Base-by-base conservation (phyloP, 345 rosid genomes). In the Melaleuca alternifolia region DNA sequence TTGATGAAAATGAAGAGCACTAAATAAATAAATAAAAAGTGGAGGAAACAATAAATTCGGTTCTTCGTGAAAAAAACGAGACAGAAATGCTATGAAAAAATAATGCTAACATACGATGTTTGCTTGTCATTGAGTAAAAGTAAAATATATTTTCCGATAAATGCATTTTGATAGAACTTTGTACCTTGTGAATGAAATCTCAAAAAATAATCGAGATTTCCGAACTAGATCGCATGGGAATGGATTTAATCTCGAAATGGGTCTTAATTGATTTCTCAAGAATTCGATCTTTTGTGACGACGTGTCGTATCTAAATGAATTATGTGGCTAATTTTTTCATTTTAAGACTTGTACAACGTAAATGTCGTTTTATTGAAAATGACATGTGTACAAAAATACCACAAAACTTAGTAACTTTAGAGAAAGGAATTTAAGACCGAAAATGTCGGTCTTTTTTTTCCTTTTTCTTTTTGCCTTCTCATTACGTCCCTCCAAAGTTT, bases 341-440 rank as follows among this genome's bases (percentile, higher is more conserved):
- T 0, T 0, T 54, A 0, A 30, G 1, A 37, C 2, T 18, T 18
- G 44, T 20, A 30, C 23, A 30, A 65, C 3, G 11, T n/a, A n/a
- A 59, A 59, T 14, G 77, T 65, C 23, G 77, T 33, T 65, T 65
- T 30, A 65, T 10, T 37, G 24, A 33, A 65, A 33, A 9, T 1
- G 44, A 65, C 44, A 65, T 41, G 16, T 16, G 77, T 16, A 33
- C 44, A 41, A 4, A 65, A 28, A 33, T 33, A 9, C 23, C 46
- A 10, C 79, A 18, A 61, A 33, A 1, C 79, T 33, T 59, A n/a
- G 12, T n/a, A 2, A n/a, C 71, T n/a, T 65, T 65, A 16, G 18
- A 0, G 11, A 33, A 33, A 65, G 79, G 24, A 18, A 65, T 33
- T 33, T 20, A 65, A 65, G 24, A 9, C 79, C 44, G 79, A 33